Base-by-base conservation (phyloP, 495 filamentous ascomycete genomes). In the Neurospora sp. region DNA sequence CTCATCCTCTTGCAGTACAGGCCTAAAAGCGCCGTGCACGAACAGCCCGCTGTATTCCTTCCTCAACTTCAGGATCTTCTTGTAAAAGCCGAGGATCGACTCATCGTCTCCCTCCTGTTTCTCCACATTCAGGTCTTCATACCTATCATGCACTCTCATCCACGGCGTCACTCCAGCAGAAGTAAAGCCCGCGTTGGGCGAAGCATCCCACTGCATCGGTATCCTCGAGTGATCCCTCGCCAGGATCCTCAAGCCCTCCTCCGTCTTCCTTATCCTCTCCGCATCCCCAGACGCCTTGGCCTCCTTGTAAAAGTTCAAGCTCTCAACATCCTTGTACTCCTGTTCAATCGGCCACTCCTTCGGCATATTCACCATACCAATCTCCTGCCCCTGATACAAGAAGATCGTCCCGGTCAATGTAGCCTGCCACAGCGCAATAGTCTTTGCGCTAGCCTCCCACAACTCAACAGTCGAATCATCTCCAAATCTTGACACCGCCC, bases 301-400 rank as follows among this genome's bases (percentile, higher is more conserved):
- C 81, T 84, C 79, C 12, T 86, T 76, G 83, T 88, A 90, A 72
- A 89, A 89, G 70, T 88, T 90, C 2, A 87, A 77, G 70, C 85
- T 87, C 74, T 91, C 90, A 41, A 92, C 84, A 74, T 93, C 91
- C 75, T 89, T 89, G 78, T 91, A 92, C 75, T 92, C 87, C 14
- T 2, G 6, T 18, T 87, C 85, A 12, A 91, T 86, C 1, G 77
- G 81, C 89, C 90, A 92, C 10, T 83, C 77, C 2, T 75, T 54
- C 0, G 91, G 90, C n/a, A 89, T 85, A 76, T 93, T 93, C 3
- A 85, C 81, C 86, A 91, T 90, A 0, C 90, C 91, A 8, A 93
- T 77, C 77, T 93, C 91, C 76, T 93, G 89, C 2, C 91, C 91
- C 78, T 93, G 90, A 75, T 91, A 93, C 5, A 93, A 77, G 74